Conservation (phyloP, 2,329 filamentous ascomycete species). For the Camillea tinctor region DNA sequence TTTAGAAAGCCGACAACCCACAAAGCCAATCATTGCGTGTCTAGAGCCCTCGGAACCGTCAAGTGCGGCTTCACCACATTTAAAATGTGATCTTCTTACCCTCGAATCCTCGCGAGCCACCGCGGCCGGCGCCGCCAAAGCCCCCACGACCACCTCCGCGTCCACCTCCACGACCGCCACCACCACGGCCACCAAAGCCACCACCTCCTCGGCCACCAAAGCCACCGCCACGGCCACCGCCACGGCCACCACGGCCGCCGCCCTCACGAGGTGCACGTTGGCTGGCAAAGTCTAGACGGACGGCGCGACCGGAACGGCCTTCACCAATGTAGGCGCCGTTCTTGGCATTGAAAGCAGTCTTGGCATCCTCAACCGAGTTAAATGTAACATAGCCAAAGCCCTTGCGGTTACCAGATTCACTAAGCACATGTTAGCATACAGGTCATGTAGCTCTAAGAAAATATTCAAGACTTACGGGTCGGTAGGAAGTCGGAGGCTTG, state of each 20-base stretch:
- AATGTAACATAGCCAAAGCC: constrained; percentile 92
- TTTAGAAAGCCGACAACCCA: constrained; percentile 57
- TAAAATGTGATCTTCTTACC: constrained; percentile 74
- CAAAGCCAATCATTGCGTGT: constrained; percentile 50
- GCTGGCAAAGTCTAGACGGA: constrained; percentile 81
- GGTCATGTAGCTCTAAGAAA: neutral
- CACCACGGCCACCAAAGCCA: constrained; percentile 51
- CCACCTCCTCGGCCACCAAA: constrained; percentile 49
- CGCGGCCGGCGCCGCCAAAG: constrained; percentile 44
- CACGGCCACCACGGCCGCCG: constrained; percentile 48
- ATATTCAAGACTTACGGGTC: constrained; percentile 59
- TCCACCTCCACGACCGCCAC: constrained; percentile 50
- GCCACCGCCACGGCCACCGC: constrained; percentile 47
- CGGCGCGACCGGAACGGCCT: constrained; percentile 68
- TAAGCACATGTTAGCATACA: constrained; percentile 36
- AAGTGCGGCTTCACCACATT: constrained; percentile 38
- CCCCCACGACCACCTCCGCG: constrained; percentile 36
- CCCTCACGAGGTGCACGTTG: constrained; percentile 63
- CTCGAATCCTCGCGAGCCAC: constrained; percentile 58
- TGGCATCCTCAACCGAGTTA: constrained; percentile 77
- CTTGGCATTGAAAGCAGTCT: constrained; percentile 66
- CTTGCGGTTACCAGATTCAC: constrained; percentile 80
- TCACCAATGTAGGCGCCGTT: constrained; percentile 63
- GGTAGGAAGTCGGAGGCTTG: constrained; percentile 83
- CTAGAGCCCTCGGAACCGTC: constrained; percentile 45